Conservation (phyloP, 768 basidiomycete species). For the Hericium erinaceus region DNA sequence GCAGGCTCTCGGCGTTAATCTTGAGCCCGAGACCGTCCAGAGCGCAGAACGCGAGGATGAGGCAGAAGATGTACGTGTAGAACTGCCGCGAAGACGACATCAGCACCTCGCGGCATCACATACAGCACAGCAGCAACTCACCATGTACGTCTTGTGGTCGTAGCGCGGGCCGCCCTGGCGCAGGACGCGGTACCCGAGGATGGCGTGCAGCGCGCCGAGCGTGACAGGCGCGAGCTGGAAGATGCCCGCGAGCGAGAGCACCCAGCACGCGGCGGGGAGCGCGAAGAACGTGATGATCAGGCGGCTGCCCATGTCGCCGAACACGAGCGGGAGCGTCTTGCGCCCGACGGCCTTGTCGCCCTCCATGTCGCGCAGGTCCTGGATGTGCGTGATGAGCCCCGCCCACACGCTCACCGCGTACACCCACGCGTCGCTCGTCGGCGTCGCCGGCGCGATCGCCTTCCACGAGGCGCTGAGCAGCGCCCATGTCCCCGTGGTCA, state of each 20-base stretch:
- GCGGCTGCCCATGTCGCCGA: background rate
- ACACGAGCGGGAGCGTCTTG: background rate
- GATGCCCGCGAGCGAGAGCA: background rate
- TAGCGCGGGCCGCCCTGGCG: background rate
- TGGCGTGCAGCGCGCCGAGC: background rate
- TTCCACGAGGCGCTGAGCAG: background rate
- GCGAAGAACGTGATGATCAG: background rate
- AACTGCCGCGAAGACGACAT: background rate
- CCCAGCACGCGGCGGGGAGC: background rate
- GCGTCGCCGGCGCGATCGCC: background rate
- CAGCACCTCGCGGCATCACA: too few species aligned
- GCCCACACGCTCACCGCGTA: background rate
- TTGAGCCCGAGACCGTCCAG: background rate
- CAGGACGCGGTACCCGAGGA: background rate
- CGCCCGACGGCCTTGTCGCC: background rate
- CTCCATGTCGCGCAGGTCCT: background rate
- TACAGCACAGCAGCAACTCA: background rate
- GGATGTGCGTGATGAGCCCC: background rate
- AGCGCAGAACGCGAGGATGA: background rate
- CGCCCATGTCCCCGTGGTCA: background rate
- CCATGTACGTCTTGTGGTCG: background rate
- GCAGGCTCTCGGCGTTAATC: background rate
- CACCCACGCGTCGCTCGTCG: background rate
- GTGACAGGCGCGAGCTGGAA: background rate
- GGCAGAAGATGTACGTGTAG: background rate